Conservation (phyloP, 169 alveolate genomes). For the Eimeria falciformis region DNA sequence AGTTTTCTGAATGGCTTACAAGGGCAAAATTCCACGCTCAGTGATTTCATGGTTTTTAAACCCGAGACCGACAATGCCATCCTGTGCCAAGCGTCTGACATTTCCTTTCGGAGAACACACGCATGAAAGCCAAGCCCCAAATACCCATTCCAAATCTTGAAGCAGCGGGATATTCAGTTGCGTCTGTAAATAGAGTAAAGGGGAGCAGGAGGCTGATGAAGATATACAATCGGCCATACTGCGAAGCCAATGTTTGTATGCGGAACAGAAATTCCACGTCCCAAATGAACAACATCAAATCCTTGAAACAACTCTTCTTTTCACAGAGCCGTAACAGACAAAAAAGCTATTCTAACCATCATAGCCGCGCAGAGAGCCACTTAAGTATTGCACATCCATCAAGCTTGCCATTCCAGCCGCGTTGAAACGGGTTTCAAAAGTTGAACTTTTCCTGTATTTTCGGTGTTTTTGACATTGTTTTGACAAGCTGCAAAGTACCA, state of each 20-base stretch:
- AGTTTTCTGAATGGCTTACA: constrained; percentile 29
- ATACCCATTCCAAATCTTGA: constrained; percentile 74
- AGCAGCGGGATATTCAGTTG: constrained; percentile 78
- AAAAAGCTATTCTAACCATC: constrained; percentile 57
- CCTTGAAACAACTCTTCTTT: constrained; percentile 16
- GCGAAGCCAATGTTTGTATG: constrained; percentile 79
- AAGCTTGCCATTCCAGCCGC: constrained; percentile 66
- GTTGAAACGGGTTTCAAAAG: constrained; percentile 58
- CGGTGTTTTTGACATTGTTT: constrained; percentile 74
- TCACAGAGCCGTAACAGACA: background rate
- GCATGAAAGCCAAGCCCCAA: background rate
- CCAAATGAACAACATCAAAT: constrained; percentile 72
- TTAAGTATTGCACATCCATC: constrained; percentile 77
- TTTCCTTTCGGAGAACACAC: constrained; percentile 6
- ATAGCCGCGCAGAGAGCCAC: constrained; percentile 78
- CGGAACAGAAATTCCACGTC: constrained; percentile 76
- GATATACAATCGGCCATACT: background rate
- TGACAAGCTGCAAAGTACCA: constrained; percentile 4
- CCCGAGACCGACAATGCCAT: constrained; percentile 81
- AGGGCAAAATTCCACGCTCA: constrained; percentile 74
- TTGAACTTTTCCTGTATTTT: constrained; percentile 68
- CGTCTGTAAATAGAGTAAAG: constrained; percentile 51
- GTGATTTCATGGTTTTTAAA: constrained; percentile 78
- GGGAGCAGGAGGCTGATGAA: background rate
- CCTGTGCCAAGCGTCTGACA: too few species aligned